Percentiles rank a stretch among this genome's conserved stretches.
Conservation (phyloP, 2,329 filamentous ascomycete genomes). For the Ilyonectria destructans region DNA sequence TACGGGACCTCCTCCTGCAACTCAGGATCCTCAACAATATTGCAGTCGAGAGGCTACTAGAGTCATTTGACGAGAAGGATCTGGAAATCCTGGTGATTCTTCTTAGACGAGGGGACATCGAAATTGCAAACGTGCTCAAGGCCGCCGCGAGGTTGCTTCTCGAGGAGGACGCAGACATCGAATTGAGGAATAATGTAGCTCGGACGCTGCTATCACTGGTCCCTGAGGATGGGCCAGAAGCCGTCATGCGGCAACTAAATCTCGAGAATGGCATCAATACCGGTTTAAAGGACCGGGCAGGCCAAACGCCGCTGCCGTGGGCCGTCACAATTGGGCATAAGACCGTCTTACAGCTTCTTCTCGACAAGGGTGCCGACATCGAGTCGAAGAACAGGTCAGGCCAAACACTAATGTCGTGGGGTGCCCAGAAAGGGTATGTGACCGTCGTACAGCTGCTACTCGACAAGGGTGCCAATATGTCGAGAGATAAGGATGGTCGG, state of each 20-base stretch:
- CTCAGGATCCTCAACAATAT: neutral
- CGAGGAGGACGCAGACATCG: neutral
- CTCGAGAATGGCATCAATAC: neutral
- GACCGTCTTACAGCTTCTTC: slow-evolving; percentile 2
- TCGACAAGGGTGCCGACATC: neutral
- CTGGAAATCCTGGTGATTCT: neutral
- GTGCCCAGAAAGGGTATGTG: neutral
- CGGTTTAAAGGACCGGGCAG: neutral
- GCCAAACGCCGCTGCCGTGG: neutral
- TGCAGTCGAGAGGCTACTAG: neutral
- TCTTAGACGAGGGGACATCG: neutral
- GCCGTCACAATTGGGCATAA: neutral
- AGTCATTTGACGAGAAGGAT: neutral
- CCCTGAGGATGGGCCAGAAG: neutral
- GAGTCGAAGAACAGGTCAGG: neutral
- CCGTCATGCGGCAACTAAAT: neutral
- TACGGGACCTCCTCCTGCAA: neutral
- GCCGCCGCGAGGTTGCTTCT: neutral
- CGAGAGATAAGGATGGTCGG: too few species aligned
- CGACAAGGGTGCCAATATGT: neutral
- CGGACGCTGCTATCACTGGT: neutral
- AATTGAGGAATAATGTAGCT: neutral
- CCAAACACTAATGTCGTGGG: neutral
- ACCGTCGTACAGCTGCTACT: neutral
- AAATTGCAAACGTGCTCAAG: slow-evolving; percentile 1